Evolutionary conservation across 106 monocot genomes (phyloP), one percentile per base, ranked within the genome.

Genomic region (Hemerocallis citrina): DNA sequence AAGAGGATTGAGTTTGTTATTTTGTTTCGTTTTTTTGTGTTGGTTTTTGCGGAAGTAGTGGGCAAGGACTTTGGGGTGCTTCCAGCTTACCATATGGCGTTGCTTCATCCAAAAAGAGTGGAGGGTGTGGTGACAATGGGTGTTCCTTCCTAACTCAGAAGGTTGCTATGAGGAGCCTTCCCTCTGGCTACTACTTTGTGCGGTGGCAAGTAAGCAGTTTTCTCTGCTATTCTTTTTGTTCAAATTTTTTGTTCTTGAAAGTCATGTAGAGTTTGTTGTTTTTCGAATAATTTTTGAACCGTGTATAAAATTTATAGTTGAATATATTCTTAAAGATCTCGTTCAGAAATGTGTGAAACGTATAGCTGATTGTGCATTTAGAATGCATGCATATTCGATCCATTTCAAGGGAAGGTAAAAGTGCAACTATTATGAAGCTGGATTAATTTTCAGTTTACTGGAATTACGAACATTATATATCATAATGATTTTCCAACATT

Each of bases 21-120:
- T 14, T 2, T 19, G 16, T 49, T 49, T 22, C 7, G 16, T 21
- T 49, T 49, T 22, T 49, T 49, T 49, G 16, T 21, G 6, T 19
- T 49, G 16, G 7, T 17, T 14, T 2, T 19, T 1, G 70, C 61
- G 6, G 66, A 70, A 32, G 9, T 80, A 4, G 64, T 75, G 6
- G 74, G 65, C 7, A 80, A 74, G 52, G 69, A 80, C 55, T 80
- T 80, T 25, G 79, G 79, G 48, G 62, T 52, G 3, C 5, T 61
- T 16, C 30, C 64, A 1, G 79, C 70, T 6, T 74, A 65, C 58
- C 7, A 52, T 1, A 66, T 80, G n/a, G 70, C 74, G 7, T 8
- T 80, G 12, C 32, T 48, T 6, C 61, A 74, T 34, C 74, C 74
- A 14, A 41, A 66, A 12, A 70, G 71, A 14, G 72, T 72, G 7